Evolutionary conservation across 176 grass and related monocot species (phyloP), one percentile per base, ranked within the genome.

Genomic region (Oryza longistaminata): DNA sequence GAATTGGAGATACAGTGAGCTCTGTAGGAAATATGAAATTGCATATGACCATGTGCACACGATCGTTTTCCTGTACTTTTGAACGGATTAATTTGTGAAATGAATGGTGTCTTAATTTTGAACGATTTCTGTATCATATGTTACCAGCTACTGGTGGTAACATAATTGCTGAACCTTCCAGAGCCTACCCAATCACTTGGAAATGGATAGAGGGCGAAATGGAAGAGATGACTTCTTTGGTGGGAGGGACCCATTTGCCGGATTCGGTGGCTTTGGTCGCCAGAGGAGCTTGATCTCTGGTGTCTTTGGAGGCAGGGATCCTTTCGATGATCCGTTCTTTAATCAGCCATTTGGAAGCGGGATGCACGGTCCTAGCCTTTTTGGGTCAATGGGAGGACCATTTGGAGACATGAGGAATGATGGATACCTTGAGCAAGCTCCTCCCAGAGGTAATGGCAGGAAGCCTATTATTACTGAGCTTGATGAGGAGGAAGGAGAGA

Each of bases 261-360:
- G 93, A 70, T 95, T 95, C 3, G 84, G 81, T 7, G 89, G 92
- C 4, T 89, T 97, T 45, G 93, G 85, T 14, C 86, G 70, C 26
- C 77, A 85, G 0, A 40, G 89, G 55, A 78, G 81, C 86, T 33
- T 90, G 81, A 86, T 96, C 9, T 80, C 93, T 45, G 64, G 88
- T 78, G 68, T 96, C 70, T 92, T 99, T 73, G 93, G 96, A 39
- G 91, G 88, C 40, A 90, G 88, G 81, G 93, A 96, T 76, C 96
- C 93, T 7, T 99, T 94, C 74, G 93, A 96, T 42, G 90, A 96
- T 39, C 96, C 96, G 0, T 99, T 99, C 88, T 99, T 99, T 74
- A 92, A 88, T 48, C 91, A 84, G 26, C 93, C 93, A 29, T 96
- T 99, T 43, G 93, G 90, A 58, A 46, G 79, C 85, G 26, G 48